phyloP scores from a whole-genome alignment of 2,329 filamentous ascomycete species.

The Orbilia blumenaviensis region DNA sequence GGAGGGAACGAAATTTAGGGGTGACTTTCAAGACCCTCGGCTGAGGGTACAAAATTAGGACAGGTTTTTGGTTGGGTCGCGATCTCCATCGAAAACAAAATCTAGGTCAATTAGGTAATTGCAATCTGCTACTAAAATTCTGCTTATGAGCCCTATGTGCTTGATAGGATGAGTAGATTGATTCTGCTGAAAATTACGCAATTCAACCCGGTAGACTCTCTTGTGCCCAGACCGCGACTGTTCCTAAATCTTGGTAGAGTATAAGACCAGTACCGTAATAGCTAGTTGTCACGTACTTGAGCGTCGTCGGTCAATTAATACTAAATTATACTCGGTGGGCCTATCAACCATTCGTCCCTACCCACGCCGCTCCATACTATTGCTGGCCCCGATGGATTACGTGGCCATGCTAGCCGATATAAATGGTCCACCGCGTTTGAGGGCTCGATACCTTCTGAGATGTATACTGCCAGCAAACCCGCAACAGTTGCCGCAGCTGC shows the following conservation, averaged over 20 bases:
- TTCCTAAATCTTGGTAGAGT: no score
- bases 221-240: no score
- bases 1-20: neutral
- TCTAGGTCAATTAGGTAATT: no score
- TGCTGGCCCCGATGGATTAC: neutral
- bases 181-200: no score
- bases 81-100: neutral
- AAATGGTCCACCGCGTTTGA: neutral
- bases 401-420: neutral
- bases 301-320: neutral
- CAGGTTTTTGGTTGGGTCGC: neutral
- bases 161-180: no score
- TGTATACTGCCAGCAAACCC: neutral
- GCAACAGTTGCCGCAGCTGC: slow-evolving; percentile 6
- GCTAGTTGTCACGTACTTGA: no score
- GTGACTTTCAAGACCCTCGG: neutral
- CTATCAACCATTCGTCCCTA: neutral
- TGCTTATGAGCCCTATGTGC: no score
- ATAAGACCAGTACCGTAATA: no score
- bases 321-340: neutral
- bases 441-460: neutral
- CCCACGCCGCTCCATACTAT: neutral
- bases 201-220: no score
- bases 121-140: no score
- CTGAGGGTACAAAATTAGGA: slow-evolving; percentile 20